Percentiles rank a stretch among this genome's conserved stretches.
Conservation (phyloP, 176 grass and related monocot species). For the Eragrostis curvula region DNA sequence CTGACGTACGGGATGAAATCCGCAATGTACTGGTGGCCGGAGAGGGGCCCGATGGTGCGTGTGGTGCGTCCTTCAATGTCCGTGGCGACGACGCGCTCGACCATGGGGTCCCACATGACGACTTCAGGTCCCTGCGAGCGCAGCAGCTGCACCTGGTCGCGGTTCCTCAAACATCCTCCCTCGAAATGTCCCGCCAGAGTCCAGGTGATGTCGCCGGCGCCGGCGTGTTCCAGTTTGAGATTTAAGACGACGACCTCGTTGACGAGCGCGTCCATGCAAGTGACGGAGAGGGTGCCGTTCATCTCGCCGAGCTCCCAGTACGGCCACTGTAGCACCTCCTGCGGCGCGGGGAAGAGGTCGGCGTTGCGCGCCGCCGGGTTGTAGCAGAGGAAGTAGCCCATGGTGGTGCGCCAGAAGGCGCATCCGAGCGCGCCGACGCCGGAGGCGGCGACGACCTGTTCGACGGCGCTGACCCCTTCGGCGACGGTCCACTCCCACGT, state of each 20-base stretch:
- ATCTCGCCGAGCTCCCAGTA: constrained; percentile 74
- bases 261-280: constrained; percentile 4
- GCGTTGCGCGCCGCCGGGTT: constrained; percentile 8
- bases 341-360: constrained; percentile 32
- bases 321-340: neutral
- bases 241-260: neutral
- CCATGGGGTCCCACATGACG: constrained; percentile 35
- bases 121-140: constrained; percentile 55
- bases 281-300: constrained; percentile 41
- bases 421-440: constrained; percentile 45
- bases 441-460: constrained; percentile 6
- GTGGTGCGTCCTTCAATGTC: constrained; percentile 38
- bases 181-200: neutral
- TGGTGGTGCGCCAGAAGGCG: constrained; percentile 74
- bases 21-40: neutral
- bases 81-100: constrained; percentile 37
- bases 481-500: constrained; percentile 43
- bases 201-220: neutral
- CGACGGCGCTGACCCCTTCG: neutral
- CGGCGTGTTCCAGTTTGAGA: neutral
- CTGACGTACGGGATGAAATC: constrained; percentile 69
- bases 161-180: constrained; percentile 16
- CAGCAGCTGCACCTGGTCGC: constrained; percentile 19
- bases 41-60: constrained; percentile 11
- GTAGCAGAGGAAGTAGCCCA: constrained; percentile 49